Evolutionary conservation across 2,329 filamentous ascomycete species (phyloP), one percentile per base, ranked within the genome.

Genomic region (Cadophora malorum): DNA sequence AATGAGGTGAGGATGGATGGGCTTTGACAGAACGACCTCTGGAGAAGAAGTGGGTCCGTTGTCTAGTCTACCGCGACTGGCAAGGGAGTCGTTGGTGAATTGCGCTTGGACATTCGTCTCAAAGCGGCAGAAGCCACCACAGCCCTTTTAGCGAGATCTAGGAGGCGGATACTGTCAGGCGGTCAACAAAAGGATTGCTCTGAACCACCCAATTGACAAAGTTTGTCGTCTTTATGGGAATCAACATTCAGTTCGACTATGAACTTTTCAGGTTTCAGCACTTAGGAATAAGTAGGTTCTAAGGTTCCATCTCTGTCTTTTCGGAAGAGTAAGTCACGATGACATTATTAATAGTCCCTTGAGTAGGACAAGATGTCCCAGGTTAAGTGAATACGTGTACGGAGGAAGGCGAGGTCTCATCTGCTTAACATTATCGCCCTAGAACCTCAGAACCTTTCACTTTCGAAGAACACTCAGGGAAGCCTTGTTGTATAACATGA

Each of bases 1-100:
- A 23, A 19, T 23, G 31, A 56, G 14, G 31, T 38, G 31, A 38
- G 8, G 28, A 49, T 47, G 6, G 25, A 47, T 49, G 45, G 45
- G 45, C 19, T 49, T 49, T 49, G 45, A 49, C 45, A 49, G 45
- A 49, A 2, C 45, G 45, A 49, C 45, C 45, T 49, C 19, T 49
- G n/a, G 45, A 49, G 45, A 21, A 49, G 45, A 49, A 49, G 45
- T 49, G 45, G 45, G 45, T 49, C 45, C 45, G 45, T 49, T 49
- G 45, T 49, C n/a, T 21, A 21, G 45, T 49, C 45, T 21, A 49
- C 45, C 19, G 45, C 45, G n/a, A n/a, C 45, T 21, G 45, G 45
- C 45, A 49, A 49, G 45, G 45, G 45, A 16, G 41, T 14, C 5
- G 16, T 6, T 47, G 41, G 41, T n/a, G 41, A 16, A 28, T 28